Evolutionary conservation across 1,284 basidiomycete genomes (phyloP).

Genomic region (Caloboletus firmus): DNA sequence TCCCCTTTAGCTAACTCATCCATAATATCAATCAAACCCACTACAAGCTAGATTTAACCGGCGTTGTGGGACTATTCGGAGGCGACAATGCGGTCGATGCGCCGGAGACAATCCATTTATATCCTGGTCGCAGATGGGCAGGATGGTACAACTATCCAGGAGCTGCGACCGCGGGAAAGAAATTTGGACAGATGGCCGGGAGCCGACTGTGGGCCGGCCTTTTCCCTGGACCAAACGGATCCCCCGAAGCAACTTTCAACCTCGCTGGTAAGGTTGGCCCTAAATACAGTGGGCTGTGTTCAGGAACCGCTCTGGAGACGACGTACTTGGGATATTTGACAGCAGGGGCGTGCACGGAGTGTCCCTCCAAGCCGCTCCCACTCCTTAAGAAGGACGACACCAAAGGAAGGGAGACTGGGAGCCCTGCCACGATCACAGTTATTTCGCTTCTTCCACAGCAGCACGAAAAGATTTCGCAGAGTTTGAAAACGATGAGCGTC

Average conservation of each 20-base stretch:
- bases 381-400: conserved; percentile 5
- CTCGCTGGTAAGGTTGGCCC: conserved; percentile 31
- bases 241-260: conserved; percentile 25
- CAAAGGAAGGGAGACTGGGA: conserved; percentile 21
- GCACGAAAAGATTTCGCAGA: background rate
- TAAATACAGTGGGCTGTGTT: conserved; percentile 22
- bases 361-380: background rate
- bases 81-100: conserved; percentile 34
- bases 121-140: conserved; percentile 27
- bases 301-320: conserved; percentile 28
- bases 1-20: conserved; percentile 15
- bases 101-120: conserved; percentile 33
- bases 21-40: conserved; percentile 10
- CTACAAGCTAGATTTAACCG: conserved; percentile 26
- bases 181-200: conserved; percentile 31
- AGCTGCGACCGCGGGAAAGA: conserved; percentile 27
- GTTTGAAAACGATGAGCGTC: background rate
- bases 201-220: conserved; percentile 30
- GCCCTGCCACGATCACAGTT: conserved; percentile 15
- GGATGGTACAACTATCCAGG: conserved; percentile 41
- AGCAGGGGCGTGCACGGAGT: background rate
- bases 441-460: conserved; percentile 13
- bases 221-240: conserved; percentile 30
- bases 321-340: conserved; percentile 25
- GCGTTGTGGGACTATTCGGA: conserved; percentile 33